phyloP scores from a whole-genome alignment of 768 basidiomycete species.

The Rhodosporidiobolus odoratus region DNA sequence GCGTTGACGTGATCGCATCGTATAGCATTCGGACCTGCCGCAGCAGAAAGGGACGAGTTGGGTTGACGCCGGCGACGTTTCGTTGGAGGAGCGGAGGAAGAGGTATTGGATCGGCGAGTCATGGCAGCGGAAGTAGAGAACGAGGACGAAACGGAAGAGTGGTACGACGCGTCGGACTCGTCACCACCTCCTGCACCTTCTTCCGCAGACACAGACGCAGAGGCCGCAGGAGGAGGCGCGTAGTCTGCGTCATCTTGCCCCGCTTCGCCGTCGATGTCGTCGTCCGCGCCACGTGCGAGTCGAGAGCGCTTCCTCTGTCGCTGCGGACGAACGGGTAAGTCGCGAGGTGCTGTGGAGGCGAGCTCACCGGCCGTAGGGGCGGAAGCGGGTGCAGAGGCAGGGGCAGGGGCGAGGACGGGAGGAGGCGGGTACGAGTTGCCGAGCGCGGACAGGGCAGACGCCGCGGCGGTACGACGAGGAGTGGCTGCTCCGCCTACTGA shows the following conservation, averaged over 20 bases:
- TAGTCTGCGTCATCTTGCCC: neutral
- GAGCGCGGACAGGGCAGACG: slow-evolving; percentile 42
- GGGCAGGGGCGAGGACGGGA: neutral
- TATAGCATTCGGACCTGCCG: slow-evolving; percentile 11
- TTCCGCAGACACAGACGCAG: neutral
- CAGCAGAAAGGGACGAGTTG: neutral
- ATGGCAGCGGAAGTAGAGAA: neutral
- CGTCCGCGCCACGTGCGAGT: slow-evolving; percentile 56
- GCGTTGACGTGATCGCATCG: slow-evolving; percentile 15
- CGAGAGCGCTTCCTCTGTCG: slow-evolving; percentile 50
- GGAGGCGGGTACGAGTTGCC: slow-evolving; percentile 13
- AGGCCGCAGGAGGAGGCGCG: neutral
- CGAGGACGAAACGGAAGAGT: slow-evolving; percentile 9
- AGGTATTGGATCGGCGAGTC: neutral
- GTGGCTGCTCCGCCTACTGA: slow-evolving; percentile 6
- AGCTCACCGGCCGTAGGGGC: slow-evolving; percentile 57
- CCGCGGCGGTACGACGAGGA: slow-evolving; percentile 37
- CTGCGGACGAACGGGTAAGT: too few species aligned
- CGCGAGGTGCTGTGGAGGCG: too few species aligned
- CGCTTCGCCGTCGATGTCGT: neutral
- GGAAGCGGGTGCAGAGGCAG: slow-evolving; percentile 41
- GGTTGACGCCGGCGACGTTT: slow-evolving; percentile 14
- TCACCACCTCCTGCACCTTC: slow-evolving; percentile 5
- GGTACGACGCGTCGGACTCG: slow-evolving; percentile 22
- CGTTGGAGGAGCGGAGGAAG: neutral